Conservation (phyloP, 176 grass and related monocot species). For the Phoenix roebelenii region DNA sequence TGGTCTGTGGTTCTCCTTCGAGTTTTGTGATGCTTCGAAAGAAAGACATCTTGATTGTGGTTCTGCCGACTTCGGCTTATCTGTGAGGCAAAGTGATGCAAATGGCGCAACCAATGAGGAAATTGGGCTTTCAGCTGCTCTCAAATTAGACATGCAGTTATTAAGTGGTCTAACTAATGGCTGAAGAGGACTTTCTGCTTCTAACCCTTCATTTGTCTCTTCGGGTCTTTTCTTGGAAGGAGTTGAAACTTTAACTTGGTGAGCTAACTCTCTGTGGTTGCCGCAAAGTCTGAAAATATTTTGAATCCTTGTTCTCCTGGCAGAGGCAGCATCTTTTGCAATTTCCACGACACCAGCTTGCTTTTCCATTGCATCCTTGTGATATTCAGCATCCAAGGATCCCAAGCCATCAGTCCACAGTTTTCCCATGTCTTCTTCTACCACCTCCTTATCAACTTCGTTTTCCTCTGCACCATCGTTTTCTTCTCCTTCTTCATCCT, state of each 20-base stretch:
- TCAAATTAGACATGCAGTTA: slow-evolving; percentile 33
- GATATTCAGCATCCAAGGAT: not conserved
- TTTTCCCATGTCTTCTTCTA: slow-evolving; percentile 34
- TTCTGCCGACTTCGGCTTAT: slow-evolving; percentile 15
- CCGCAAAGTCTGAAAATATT: slow-evolving; percentile 91
- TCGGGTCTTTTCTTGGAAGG: slow-evolving; percentile 24
- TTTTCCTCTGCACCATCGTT: slow-evolving; percentile 20
- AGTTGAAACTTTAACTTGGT: slow-evolving; percentile 22
- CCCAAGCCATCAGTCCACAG: not conserved
- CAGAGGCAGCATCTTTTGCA: slow-evolving; percentile 21
- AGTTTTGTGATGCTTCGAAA: slow-evolving; percentile 12
- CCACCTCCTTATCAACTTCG: slow-evolving; percentile 73
- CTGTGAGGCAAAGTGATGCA: slow-evolving; percentile 18
- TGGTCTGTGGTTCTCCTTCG: slow-evolving; percentile 23
- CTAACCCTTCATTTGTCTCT: slow-evolving; percentile 32
- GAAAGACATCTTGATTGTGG: slow-evolving; percentile 11
- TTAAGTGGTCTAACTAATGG: slow-evolving; percentile 3
- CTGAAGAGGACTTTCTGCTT: not conserved
- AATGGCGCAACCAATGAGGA: slow-evolving; percentile 34
- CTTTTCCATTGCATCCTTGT: not conserved
- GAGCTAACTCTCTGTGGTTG: slow-evolving; percentile 52
- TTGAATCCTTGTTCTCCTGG: slow-evolving; percentile 53
- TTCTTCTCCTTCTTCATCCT: slow-evolving; percentile 44
- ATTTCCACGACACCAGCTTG: slow-evolving; percentile 12
- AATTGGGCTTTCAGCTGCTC: slow-evolving; percentile 31